Conservation (phyloP, 345 rosid genomes). For the Eucalyptus caleyi region DNA sequence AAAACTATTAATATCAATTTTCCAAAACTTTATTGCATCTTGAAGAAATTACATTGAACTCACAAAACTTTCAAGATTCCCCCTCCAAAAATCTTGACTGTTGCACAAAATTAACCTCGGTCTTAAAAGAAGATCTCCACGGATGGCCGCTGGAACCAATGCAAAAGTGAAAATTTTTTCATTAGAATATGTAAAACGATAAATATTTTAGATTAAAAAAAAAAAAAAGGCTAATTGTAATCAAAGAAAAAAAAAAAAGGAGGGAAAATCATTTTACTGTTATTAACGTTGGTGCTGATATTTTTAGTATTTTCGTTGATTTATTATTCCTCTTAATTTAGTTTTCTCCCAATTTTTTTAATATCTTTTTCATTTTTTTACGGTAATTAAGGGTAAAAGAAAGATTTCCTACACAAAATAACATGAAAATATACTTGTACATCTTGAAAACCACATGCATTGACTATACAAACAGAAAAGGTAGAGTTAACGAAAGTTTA, state of each 20-base stretch:
- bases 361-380: not conserved
- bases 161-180: not conserved
- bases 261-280: not conserved
- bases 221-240: not conserved
- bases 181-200: not conserved
- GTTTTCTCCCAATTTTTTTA: not conserved
- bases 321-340: not conserved
- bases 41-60: not conserved
- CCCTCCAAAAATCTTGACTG: not conserved
- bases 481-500: no score
- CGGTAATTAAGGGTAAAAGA: not conserved
- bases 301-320: not conserved
- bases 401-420: not conserved
- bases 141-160: not conserved
- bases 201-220: not conserved
- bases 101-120: not conserved
- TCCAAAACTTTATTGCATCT: not conserved
- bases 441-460: not conserved
- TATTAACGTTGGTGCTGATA: rapidly evolving
- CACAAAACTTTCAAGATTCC: not conserved
- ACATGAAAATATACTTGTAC: not conserved
- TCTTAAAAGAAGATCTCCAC: not conserved
- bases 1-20: rapidly evolving
- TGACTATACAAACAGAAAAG: not conserved
- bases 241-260: not conserved